These are phyloP conservation scores for Tetrapisispora arboricola DNA, from an alignment of 805 yeast genomes.

Conservation along the genomic window DNA sequence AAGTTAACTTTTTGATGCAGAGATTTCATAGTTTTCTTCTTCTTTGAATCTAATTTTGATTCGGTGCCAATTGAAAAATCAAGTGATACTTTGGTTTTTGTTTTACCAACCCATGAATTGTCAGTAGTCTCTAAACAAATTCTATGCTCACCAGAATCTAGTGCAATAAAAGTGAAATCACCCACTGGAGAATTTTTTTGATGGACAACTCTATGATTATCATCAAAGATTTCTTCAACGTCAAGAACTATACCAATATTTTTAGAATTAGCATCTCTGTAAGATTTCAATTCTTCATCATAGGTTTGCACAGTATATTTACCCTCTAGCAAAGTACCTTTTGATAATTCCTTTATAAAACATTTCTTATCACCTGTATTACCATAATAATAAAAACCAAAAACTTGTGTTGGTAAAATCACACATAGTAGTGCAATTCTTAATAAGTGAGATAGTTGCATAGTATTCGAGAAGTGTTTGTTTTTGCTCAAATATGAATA, in stretches of 20 bases:
- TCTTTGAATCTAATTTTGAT: conserved; percentile 55
- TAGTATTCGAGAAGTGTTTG: no score
- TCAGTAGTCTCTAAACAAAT: conserved; percentile 50
- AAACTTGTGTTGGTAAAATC: conserved; percentile 19
- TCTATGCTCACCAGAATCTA: conserved; percentile 70
- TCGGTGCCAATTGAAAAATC: conserved; percentile 63
- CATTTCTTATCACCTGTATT: conserved; percentile 44
- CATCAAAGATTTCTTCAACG: conserved; percentile 62
- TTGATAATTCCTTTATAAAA: conserved; percentile 44
- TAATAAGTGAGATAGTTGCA: conserved; percentile 8
- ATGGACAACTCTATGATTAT: conserved; percentile 62
- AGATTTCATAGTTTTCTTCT: conserved; percentile 43
- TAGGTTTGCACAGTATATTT: conserved; percentile 38
- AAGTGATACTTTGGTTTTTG: conserved; percentile 46
- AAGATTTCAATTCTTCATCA: conserved; percentile 30
- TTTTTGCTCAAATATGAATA: no score
- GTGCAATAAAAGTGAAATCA: conserved; percentile 62
- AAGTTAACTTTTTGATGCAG: conserved; percentile 48
- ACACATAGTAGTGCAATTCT: conserved; percentile 13
- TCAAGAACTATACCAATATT: conserved; percentile 33
- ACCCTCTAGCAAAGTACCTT: conserved; percentile 41
- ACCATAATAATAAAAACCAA: conserved; percentile 42
- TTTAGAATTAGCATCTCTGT: conserved; percentile 27
- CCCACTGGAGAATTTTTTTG: conserved; percentile 58
- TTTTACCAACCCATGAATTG: conserved; percentile 54